These are phyloP conservation scores for Neurospora discreta DNA, from an alignment of 495 filamentous ascomycete species.

Conservation along the genomic window DNA sequence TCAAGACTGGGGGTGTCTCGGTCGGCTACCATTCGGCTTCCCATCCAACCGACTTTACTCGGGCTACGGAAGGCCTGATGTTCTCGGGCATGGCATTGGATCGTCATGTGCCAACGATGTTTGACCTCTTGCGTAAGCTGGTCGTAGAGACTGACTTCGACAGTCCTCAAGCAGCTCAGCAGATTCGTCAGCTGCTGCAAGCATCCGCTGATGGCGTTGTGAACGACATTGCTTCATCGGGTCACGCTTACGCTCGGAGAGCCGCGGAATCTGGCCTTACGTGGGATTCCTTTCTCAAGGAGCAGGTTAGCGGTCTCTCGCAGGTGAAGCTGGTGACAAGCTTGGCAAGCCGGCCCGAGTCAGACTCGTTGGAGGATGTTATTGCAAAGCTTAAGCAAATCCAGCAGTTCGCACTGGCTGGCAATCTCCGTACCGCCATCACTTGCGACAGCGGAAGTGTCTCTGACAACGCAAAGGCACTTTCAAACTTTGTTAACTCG, in stretches of 20 bases:
- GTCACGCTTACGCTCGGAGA: constrained; percentile 72
- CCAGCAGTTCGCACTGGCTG: constrained; percentile 61
- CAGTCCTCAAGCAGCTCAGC: constrained; percentile 62
- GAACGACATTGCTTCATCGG: constrained; percentile 77
- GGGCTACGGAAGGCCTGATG: constrained; percentile 67
- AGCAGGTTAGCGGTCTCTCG: constrained; percentile 75
- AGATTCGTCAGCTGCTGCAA: constrained; percentile 78
- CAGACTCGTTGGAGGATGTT: constrained; percentile 59
- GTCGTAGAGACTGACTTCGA: constrained; percentile 84
- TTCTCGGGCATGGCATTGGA: constrained; percentile 82
- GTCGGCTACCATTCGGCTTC: constrained; percentile 68
- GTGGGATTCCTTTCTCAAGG: constrained; percentile 52
- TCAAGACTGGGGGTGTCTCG: constrained; percentile 89
- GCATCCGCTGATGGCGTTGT: constrained; percentile 80
- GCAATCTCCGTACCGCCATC: constrained; percentile 63
- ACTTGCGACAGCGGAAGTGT: constrained; percentile 70
- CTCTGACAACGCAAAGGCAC: constrained; percentile 55
- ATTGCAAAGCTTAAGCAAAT: constrained; percentile 82
- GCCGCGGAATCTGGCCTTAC: constrained; percentile 74
- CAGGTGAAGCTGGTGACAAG: constrained; percentile 78
- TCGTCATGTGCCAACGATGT: constrained; percentile 80
- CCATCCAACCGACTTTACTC: constrained; percentile 55
- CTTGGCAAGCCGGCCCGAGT: constrained; percentile 38
- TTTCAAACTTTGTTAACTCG: constrained; percentile 58
- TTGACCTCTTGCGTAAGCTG: constrained; percentile 68